Evolutionary conservation across 2,329 filamentous ascomycete genomes (phyloP), one percentile per base, ranked within the genome.

Genomic region (Aspergillus sojae): DNA sequence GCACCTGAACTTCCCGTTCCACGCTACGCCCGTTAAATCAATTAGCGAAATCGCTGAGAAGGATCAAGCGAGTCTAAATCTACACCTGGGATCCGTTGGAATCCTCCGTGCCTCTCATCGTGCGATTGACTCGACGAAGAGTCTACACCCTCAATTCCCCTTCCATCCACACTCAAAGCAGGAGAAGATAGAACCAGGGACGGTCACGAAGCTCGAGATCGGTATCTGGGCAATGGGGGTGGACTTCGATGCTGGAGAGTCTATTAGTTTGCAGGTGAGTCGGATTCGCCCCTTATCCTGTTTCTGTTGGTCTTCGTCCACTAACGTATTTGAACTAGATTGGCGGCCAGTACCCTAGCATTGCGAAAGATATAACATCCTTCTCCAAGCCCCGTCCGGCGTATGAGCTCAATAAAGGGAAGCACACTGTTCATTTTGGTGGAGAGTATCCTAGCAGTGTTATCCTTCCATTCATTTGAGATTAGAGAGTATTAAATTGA

Each of bases 151-250:
- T 0, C 72, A 78, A 16, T 77, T 71, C 52, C 77, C 72, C 0
- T 76, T 75, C 63, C 77, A 82, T 57, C 74, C 80, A 0, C 80
- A 84, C 61, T 72, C 75, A 5, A 68, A 70, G 19, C 73, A 81
- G 50, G 74, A 81, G 50, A 81, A 81, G 67, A 72, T 83, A 1
- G 60, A 68, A 2, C 75, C 74, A 0, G 82, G 81, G 0, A 70
- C 77, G 7, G 70, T 83, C 23, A 80, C 83, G 4, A 77, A 77
- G 67, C 69, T 84, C 5, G 80, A 84, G 53, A 83, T 84, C 62
- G 80, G 80, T 0, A 80, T 84, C 14, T 84, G 80, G 81, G 76
- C 78, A 0, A 78, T 80, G 73, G 81, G 81, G 0, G 75, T 82
- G 0, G 78, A 82, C 32, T 84, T 79, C 67, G 79, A 83, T 3